Evolutionary conservation across 2,329 filamentous ascomycete species (phyloP).

Genomic region (Talaromyces sp.): DNA sequence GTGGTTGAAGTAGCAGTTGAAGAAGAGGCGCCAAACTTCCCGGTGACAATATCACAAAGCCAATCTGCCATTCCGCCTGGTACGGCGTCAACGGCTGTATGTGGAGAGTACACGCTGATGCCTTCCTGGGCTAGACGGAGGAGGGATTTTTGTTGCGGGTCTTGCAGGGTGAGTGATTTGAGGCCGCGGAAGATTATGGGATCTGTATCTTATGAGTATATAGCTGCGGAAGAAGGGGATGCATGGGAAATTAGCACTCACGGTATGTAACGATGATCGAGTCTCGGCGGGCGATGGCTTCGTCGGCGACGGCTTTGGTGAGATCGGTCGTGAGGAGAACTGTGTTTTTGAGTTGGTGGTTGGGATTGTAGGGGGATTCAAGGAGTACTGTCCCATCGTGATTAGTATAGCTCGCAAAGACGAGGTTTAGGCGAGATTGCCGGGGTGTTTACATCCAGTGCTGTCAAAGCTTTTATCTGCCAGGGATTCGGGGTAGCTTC

Average conservation of each 20-base stretch:
- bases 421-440: too few species aligned
- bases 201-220: slow-evolving; percentile 50
- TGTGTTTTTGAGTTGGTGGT: slow-evolving; percentile 56
- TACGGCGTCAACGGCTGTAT: slow-evolving; percentile 89
- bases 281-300: slow-evolving; percentile 72
- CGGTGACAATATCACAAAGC: slow-evolving; percentile 80
- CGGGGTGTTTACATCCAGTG: slow-evolving; percentile 61
- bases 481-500: slow-evolving; percentile 78
- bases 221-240: neutral
- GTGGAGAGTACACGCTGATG: slow-evolving; percentile 91
- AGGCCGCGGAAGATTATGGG: slow-evolving; percentile 94
- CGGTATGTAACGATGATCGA: slow-evolving; percentile 86
- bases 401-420: neutral
- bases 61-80: slow-evolving; percentile 84
- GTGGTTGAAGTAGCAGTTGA: neutral
- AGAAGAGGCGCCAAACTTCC: slow-evolving; percentile 21
- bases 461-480: slow-evolving; percentile 94
- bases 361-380: slow-evolving; percentile 60
- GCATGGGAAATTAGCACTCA: slow-evolving; percentile 43
- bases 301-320: slow-evolving; percentile 79
- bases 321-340: slow-evolving; percentile 85
- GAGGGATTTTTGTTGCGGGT: slow-evolving; percentile 82
- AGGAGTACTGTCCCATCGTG: slow-evolving; percentile 53
- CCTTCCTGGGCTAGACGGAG: slow-evolving; percentile 76
- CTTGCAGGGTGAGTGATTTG: slow-evolving; percentile 76